Percentiles rank a stretch among this genome's conserved stretches.
Evolutionary conservation across 306 rosid species (phyloP).

Genomic region (Prunus dulcis): DNA sequence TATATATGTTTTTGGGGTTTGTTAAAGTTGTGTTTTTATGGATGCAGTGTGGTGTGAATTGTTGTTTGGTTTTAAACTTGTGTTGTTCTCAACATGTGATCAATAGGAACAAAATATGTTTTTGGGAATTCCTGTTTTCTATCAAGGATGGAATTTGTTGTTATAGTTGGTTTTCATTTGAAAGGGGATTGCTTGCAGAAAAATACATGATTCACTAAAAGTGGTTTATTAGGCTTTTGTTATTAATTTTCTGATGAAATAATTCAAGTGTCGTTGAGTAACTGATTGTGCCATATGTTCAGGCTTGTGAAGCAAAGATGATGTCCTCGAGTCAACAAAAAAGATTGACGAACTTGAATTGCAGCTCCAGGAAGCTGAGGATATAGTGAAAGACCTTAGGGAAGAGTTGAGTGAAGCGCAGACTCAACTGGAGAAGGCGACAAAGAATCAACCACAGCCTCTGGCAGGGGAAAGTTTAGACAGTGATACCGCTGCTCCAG

Average conservation of each 20-base stretch:
- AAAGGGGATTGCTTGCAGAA: neutral
- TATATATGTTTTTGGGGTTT: neutral
- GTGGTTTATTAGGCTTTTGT: neutral
- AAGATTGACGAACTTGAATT: conserved; percentile 88
- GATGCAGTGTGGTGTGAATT: conserved; percentile 27
- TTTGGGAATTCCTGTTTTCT: neutral
- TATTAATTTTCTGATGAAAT: neutral
- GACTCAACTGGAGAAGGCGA: conserved; percentile 57
- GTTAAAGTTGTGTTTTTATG: conserved; percentile 15
- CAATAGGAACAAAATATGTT: neutral
- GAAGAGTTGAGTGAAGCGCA: conserved; percentile 67
- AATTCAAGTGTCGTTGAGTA: neutral
- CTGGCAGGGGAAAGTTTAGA: conserved; percentile 34
- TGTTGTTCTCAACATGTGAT: neutral
- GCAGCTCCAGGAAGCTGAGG: conserved; percentile 87
- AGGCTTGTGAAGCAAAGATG: conserved; percentile 63
- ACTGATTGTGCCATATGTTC: conserved; percentile 18
- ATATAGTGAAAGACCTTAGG: conserved; percentile 73
- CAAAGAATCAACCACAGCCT: conserved; percentile 34
- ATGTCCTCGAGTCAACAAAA: conserved; percentile 51
- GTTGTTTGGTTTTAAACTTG: neutral
- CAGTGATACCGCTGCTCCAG: conserved; percentile 22
- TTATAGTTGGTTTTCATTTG: neutral
- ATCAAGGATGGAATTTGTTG: neutral
- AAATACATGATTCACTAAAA: neutral